Evolutionary conservation across 2,329 filamentous ascomycete genomes (phyloP), one percentile per base, ranked within the genome.

Genomic region (Apiospora aurea): DNA sequence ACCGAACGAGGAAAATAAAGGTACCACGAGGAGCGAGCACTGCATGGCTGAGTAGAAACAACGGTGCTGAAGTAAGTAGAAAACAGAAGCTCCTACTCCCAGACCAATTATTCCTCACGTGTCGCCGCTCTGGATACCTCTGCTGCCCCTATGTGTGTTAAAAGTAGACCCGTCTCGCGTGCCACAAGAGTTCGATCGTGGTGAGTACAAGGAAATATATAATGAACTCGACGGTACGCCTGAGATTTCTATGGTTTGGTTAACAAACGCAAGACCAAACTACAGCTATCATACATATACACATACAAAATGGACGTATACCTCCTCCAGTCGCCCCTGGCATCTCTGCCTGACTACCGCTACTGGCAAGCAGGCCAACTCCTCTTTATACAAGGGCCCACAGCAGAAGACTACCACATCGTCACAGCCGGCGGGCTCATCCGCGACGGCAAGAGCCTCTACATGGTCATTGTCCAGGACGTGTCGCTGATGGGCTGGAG

Each of bases 391-490:
- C 73, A 67, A 26, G 72, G 69, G 4, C 38, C 43, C 44, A 49
- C 49, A 3, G 46, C 69, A 10, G 34, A 71, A 16, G 71, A 67
- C 26, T 29, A 69, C 18, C 70, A 74, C 46, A 47, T 71, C 1
- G 71, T 74, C 38, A 74, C 73, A 2, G 71, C 69, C 21, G 71
- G 73, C 49, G 73, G 73, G 1, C 70, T 74, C 4, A 69, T 74
- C 38, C 69, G 66, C 57, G 53, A 72, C n/a, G 71, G 73, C 1
- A 69, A 69, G n/a, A 34, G 47, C 13, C 29, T 74, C n/a, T 74
- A 74, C 64, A 69, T 74, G 71, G 4, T 74, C 44, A 69, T 70
- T 3, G 71, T 71, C n/a, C 44, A 72, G 13, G 71, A 74, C 34
- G 34, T 73, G 13, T 71, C 69, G 10, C 53, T 71, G 26, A 43